Evolutionary conservation across 495 filamentous ascomycete species (phyloP), one percentile per base, ranked within the genome.

Genomic region (Podospora pseudoanserina): DNA sequence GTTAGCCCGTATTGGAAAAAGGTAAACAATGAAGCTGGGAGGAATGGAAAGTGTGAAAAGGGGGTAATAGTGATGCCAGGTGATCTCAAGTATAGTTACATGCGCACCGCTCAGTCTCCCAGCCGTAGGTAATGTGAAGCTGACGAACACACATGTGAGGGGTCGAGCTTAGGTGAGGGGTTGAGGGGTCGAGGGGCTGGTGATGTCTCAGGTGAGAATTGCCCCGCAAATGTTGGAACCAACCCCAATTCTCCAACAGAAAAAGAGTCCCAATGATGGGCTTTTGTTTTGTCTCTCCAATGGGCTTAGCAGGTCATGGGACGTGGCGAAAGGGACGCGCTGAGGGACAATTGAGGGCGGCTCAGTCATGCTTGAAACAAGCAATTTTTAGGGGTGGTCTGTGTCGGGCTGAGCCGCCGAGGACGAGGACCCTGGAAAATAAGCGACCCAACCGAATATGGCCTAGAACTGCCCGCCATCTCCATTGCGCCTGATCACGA

Each of bases 11-110:
- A 16, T 6, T 26, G 63, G 71, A 57, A 56, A 58, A 44, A 19
- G 56, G 71, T 70, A 65, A 73, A 70, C 63, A 73, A n/a, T 27
- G 63, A 4, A 4, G 7, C 23, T 18, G 34, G 18, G 39, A 32
- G 7, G 61, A 63, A 67, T 26, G 59, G 23, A 39, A 23, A n/a
- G 19, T 15, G 9, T 4, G 53, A 58, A 34, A 23, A 27, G 26
- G 30, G 30, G 34, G 19, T 2, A 60, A 59, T 7, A 49, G 27
- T 6, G 0, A 18, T 49, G 39, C 6, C 13, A 49, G 13, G 15
- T 11, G 39, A 16, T 13, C 39, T 11, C 9, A 49, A 16, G 39
- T 18, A 49, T 49, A 49, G 9, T 49, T 49, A 49, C 39, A 49
- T 49, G 39, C 15, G 39, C 39, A 7, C 39, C 11, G 34, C 34